Conservation (phyloP, 768 basidiomycete species). For the Lactarius evosmus region DNA sequence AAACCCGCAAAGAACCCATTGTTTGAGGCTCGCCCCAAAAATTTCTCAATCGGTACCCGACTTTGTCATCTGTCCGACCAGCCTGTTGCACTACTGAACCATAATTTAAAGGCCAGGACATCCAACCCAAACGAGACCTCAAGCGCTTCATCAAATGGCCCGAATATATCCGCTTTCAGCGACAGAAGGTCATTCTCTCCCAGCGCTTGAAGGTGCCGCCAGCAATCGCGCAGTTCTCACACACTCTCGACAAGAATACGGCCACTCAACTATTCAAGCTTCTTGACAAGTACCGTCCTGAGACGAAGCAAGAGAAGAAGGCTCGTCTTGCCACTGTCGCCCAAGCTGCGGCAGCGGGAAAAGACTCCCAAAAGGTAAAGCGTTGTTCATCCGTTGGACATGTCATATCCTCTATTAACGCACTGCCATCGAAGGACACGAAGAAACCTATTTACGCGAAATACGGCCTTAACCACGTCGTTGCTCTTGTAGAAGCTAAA, state of each 20-base stretch:
- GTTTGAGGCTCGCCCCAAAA: constrained; percentile 85
- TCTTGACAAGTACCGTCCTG: constrained; percentile 93
- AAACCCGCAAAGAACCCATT: constrained; percentile 92
- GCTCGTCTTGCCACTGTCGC: constrained; percentile 79
- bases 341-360: constrained; percentile 74
- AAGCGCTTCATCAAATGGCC: constrained; percentile 99
- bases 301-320: constrained; percentile 97
- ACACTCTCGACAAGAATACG: constrained; percentile 98
- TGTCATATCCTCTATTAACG: neutral
- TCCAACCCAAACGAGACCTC: constrained; percentile 84
- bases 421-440: constrained; percentile 48
- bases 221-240: constrained; percentile 95
- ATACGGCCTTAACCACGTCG: constrained; percentile 95
- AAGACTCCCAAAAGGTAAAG: constrained; percentile 59
- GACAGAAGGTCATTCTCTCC: constrained; percentile 97
- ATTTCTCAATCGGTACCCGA: constrained; percentile 88
- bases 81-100: neutral
- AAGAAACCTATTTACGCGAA: constrained; percentile 97
- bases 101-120: constrained; percentile 74
- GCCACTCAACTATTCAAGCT: constrained; percentile 98
- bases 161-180: constrained; percentile 95
- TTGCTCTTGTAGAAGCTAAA: constrained; percentile 95
- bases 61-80: neutral
- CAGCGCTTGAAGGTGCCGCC: constrained; percentile 98
- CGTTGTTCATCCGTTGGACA: neutral